A percentile compares a stretch with the other conserved stretches of the same genome.
These are phyloP conservation scores for Salmacisia buchloeana DNA, from an alignment of 1,284 basidiomycete species.

Conservation along the genomic window DNA sequence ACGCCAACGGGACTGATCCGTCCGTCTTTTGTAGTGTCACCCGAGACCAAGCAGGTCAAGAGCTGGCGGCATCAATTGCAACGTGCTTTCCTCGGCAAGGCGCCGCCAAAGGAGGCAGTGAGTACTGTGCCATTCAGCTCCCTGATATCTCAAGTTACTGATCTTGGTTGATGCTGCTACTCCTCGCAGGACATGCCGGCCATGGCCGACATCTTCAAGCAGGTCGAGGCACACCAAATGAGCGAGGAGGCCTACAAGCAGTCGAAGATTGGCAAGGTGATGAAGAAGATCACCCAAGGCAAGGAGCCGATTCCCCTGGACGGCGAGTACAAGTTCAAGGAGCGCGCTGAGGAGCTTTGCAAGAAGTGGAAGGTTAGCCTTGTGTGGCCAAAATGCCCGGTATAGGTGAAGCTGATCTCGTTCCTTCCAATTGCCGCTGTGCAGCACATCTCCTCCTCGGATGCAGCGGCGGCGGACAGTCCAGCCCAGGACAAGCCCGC, in stretches of 20 bases:
- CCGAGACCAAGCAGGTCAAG: conserved; percentile 59
- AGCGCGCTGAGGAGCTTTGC: conserved; percentile 59
- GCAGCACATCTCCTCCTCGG: neutral
- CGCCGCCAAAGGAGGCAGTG: conserved; percentile 47
- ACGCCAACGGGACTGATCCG: neutral
- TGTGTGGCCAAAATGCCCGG: neutral
- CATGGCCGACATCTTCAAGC: conserved; percentile 71
- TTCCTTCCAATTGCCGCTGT: neutral
- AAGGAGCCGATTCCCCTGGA: conserved; percentile 68
- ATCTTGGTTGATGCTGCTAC: conserved; percentile 8
- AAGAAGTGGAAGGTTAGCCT: conserved; percentile 43
- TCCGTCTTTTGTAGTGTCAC: conserved; percentile 18
- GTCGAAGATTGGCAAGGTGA: conserved; percentile 97
- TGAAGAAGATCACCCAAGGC: conserved; percentile 82
- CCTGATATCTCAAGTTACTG: conserved; percentile 13
- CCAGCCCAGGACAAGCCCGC: conserved; percentile 5
- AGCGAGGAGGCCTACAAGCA: conserved; percentile 73
- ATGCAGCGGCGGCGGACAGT: neutral
- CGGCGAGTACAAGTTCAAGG: conserved; percentile 77
- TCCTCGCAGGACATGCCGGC: conserved; percentile 49
- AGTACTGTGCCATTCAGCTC: conserved; percentile 9
- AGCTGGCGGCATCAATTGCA: conserved; percentile 83
- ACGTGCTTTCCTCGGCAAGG: conserved; percentile 72
- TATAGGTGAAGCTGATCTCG: neutral
- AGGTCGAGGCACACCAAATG: conserved; percentile 79